Evolutionary conservation across 345 rosid species (phyloP), one percentile per base, ranked within the genome.

Genomic region (Corchorus olitorius): DNA sequence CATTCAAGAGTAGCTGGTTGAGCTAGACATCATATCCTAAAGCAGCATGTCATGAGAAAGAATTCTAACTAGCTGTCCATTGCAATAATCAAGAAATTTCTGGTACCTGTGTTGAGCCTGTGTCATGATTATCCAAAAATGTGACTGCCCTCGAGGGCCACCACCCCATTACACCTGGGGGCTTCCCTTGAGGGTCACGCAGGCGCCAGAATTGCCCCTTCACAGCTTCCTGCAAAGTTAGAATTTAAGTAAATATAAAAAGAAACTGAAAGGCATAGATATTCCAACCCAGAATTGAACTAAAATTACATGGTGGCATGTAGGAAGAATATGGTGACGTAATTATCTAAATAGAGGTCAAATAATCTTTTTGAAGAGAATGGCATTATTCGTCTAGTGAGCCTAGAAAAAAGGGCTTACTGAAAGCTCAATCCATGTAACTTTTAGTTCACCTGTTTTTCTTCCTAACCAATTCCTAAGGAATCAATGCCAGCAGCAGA

Each of bases 91-190:
- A 58, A 68, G 34, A 76, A 20, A 34, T 6, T 50, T 61, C 7
- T 15, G 49, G 63, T 77, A 90, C 97, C 95, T 93, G 97, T 39
- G 97, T 91, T 79, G 98, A 94, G 77, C 97, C 97, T 67, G 97
- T 94, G 76, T 93, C 97, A 71, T 94, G 98, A 81, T 93, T 94
- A 77, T 94, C 98, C 27, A 94, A 84, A 81, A 93, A 91, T 6
- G 98, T 91, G 65, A 90, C 94, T 43, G 97, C 86, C 86, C 97
- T 91, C 22, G 95, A 94, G 72, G 97, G 93, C 98, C 98, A 94
- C 98, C 91, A 90, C 77, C 97, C 98, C 88, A 94, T 83, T 75
- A 93, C 91, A 65, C 97, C 97, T 0, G 98, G 94, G 58, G 97
- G 98, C 87, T 94, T 94, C 75, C 97, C 98, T 79, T 88, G 89